Base-by-base conservation (phyloP, 2,329 filamentous ascomycete genomes). In the Curvularia eragrostidis region DNA sequence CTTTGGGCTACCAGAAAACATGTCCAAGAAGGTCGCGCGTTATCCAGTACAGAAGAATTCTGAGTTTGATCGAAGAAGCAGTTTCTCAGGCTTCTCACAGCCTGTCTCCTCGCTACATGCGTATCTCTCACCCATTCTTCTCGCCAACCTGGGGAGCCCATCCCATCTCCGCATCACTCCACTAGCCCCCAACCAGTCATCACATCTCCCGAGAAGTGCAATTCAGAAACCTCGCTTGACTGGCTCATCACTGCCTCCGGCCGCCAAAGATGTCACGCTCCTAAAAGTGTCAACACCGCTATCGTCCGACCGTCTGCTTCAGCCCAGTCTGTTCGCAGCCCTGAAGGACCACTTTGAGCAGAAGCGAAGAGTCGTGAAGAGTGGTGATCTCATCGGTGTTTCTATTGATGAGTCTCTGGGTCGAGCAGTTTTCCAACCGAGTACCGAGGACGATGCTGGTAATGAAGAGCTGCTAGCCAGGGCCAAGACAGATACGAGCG, bases 331-430 rank as follows among this genome's bases (percentile, higher is more conserved):
- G 4, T 89, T 98, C 66, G 89, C 91, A 18, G 93, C 91, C 0
- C 78, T 99, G 41, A 97, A 97, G 74, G 87, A 87, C 38, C 89
- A 97, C 72, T 97, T 99, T 74, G 90, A 96, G 64, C 86, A 87
- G 54, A 91, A 90, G 68, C 86, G 90, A 55, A 87, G 95, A 3
- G 85, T 98, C 12, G 86, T 98, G 38, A 93, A 93, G 70, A 88
- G 87, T 39, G 94, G 93, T 2, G 95, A 99, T 77, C 79, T 97
- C 12, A 88, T 99, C 52, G 93, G 91, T 18, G 89, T 99, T 12
- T 89, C 92, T 2, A 88, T 99, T 26, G 94, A 99, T 70, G 91
- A 93, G 52, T 87, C 89, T 51, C 83, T 98, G 1, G 94, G 93
- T 2, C 86, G 89, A 56, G 90, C 91, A 2, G 83, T 97, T 3